Base-by-base conservation (phyloP, 768 basidiomycete species). In the Russula abietina region DNA sequence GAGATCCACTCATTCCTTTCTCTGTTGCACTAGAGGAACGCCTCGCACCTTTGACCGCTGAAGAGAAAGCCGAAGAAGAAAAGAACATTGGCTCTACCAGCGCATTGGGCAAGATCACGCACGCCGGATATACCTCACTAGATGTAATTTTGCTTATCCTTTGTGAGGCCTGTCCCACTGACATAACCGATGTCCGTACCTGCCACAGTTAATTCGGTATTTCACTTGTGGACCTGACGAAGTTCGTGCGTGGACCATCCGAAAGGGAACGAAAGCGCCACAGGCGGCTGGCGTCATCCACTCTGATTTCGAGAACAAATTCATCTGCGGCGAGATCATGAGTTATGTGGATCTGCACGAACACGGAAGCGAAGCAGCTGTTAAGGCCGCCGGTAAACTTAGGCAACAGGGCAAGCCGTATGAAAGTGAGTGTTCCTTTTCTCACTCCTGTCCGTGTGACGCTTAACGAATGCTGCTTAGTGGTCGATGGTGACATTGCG, bases 271-370 rank as follows among this genome's bases (percentile, higher is more conserved):
- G 30, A 97, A 94, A 73, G 96, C 97, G 1, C 97, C 96, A 3
- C 90, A 93, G 72, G 97, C 97, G 9, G 97, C 97, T 43, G 97
- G 97, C 74, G 93, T 98, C 67, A 98, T 98, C 71, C 96, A 98
- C 80, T 88, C 92, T 56, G 95, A 98, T 76, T 98, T 98, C 72
- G 93, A 98, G 78, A 91, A 96, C 75, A 95, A 97, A 76, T 97
- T 97, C 69, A 89, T 98, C 26, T 97, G 93, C 66, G 94, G 93
- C 74, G 96, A 98, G 76, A 96, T 98, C 72, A 96, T 98, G 93
- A 71, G 85, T 1, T 97, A 86, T 70, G 85, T 86, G 0, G 97
- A 98, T 74, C 78, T 99, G 64, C 88, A 88, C 70, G 93, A 97
- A 74, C 79, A 94, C 68, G 95, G 94, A 12, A 89, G 88, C 65